Conservation (phyloP, 805 yeast genomes). For the Naumovozyma baii region DNA sequence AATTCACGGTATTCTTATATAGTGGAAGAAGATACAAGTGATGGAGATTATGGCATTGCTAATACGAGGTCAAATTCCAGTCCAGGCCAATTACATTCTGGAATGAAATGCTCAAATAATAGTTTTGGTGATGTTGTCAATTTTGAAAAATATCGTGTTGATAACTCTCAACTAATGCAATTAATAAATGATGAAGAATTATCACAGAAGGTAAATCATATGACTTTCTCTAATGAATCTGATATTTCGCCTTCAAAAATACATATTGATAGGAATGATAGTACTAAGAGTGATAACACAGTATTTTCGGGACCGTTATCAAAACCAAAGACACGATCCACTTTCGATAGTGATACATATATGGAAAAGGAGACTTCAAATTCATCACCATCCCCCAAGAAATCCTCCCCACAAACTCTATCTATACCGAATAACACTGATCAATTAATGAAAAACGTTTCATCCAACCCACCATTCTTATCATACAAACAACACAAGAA, state of each 20-base stretch:
- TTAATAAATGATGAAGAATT: constrained; percentile 1
- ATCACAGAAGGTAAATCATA: too few relatives aligned
- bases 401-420: background rate
- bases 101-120: background rate
- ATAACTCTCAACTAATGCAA: constrained; percentile 3
- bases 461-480: constrained; percentile 5
- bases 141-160: constrained; percentile 13
- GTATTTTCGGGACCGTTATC: constrained; percentile 10
- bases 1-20: constrained; percentile 26
- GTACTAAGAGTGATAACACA: constrained; percentile 10
- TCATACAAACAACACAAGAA: constrained; percentile 18
- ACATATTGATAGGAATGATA: constrained; percentile 3
- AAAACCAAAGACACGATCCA: constrained; percentile 17
- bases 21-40: constrained; percentile 23
- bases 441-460: background rate
- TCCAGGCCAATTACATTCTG: too few relatives aligned
- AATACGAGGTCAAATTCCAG: too few relatives aligned
- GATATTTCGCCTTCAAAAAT: background rate
- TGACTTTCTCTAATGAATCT: background rate
- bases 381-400: background rate
- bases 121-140: constrained; percentile 5
- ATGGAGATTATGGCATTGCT: too few relatives aligned
- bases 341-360: constrained; percentile 14
- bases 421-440: background rate
- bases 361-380: constrained; percentile 1